Conservation (phyloP, 768 basidiomycete species). For the Filobasidium floriforme region DNA sequence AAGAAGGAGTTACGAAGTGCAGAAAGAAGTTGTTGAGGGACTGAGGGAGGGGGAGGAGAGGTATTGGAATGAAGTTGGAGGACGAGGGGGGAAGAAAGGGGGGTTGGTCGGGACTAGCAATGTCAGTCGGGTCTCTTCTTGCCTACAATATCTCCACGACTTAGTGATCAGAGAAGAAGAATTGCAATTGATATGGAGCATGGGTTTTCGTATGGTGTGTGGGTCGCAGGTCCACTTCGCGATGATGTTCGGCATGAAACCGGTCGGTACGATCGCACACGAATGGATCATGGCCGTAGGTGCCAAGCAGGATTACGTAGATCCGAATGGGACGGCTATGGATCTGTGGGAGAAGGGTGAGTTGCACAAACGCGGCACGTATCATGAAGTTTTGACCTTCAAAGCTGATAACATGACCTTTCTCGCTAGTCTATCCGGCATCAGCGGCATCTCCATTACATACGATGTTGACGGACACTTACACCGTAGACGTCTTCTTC, state of each 20-base stretch:
- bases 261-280: slow-evolving; percentile 57
- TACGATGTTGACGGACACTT: slow-evolving; percentile 89
- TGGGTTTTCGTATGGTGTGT: neutral
- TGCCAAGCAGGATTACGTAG: slow-evolving; percentile 72
- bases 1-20: slow-evolving; percentile 52
- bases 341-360: slow-evolving; percentile 75
- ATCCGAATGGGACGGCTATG: slow-evolving; percentile 65
- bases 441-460: slow-evolving; percentile 45
- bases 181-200: slow-evolving; percentile 2
- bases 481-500: slow-evolving; percentile 79
- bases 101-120: slow-evolving; percentile 79
- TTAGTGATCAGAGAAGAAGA: no score
- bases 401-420: neutral
- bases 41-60: slow-evolving; percentile 60
- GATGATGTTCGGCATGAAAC: slow-evolving; percentile 57
- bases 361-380: slow-evolving; percentile 37
- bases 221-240: slow-evolving; percentile 72
- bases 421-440: slow-evolving; percentile 44
- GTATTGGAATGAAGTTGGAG: slow-evolving; percentile 61
- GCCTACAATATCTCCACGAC: no score
- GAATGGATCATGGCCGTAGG: slow-evolving; percentile 56
- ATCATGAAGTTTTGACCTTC: neutral
- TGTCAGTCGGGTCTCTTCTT: slow-evolving; percentile 48
- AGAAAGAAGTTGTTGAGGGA: slow-evolving; percentile 67
- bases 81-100: slow-evolving; percentile 54